Percentiles rank a stretch among this genome's conserved stretches.
Evolutionary conservation across 2,329 filamentous ascomycete genomes (phyloP).

Genomic region (Dissoconium aciculare): DNA sequence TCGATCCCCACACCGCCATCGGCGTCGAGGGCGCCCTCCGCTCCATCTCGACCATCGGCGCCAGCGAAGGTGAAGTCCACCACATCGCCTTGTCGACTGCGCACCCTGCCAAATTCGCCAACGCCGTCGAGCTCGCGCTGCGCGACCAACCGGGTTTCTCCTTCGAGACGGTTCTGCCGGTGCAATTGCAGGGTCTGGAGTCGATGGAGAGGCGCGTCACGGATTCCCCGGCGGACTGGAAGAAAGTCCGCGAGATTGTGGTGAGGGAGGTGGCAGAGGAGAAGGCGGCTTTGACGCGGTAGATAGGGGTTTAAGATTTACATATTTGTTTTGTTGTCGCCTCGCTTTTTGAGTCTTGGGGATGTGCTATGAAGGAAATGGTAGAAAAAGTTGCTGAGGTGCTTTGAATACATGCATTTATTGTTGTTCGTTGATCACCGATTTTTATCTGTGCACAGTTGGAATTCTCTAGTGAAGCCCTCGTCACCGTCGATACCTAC

Average conservation of each 20-base stretch:
- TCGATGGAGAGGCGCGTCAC: conserved; percentile 60
- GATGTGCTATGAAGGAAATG: no score
- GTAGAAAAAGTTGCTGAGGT: no score
- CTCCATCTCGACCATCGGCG: conserved; percentile 40
- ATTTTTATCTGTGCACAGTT: no score
- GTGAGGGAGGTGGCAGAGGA: conserved; percentile 50
- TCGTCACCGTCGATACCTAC: no score
- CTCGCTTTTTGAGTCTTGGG: no score
- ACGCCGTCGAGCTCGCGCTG: conserved; percentile 68
- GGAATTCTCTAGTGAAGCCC: no score
- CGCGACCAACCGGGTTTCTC: conserved; percentile 55
- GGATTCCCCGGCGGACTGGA: conserved; percentile 52
- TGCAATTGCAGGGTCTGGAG: conserved; percentile 68
- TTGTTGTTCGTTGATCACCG: no score
- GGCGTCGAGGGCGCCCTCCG: conserved; percentile 63
- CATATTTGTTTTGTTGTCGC: no score
- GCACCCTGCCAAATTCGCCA: conserved; percentile 87
- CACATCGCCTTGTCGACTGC: conserved; percentile 85
- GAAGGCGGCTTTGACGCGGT: conserved; percentile 7
- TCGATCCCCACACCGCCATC: conserved; percentile 87
- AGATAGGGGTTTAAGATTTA: no score
- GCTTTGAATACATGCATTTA: no score
- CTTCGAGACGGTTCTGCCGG: conserved; percentile 63
- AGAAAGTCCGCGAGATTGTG: conserved; percentile 61
- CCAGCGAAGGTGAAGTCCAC: conserved; percentile 32